Base-by-base conservation (phyloP, 805 yeast genomes). In the Candida railenensis region DNA sequence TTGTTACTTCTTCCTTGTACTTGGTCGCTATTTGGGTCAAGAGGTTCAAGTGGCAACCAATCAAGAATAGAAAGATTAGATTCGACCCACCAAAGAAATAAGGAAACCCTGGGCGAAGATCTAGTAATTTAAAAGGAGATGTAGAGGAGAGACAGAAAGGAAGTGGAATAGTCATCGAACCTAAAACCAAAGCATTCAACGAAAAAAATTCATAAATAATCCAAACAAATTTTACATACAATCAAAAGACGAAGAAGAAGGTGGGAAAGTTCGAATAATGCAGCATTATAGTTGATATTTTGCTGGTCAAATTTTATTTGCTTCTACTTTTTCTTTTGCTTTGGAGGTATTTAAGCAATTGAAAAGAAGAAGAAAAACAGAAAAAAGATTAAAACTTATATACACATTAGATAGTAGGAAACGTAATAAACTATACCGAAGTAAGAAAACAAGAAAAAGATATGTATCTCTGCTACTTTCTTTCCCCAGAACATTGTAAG, bases 31-130 rank as follows among this genome's bases (percentile, higher is more conserved):
- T 94, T 61, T 89, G 91, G 87, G 91, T 89, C 56, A 94, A 94
- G 87, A 89, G 87, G 76, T 92, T 90, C 89, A 94, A 94, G 80
- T 94, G 99, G 99, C 82, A 91, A 64, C 85, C 90, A 62, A 81
- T 94, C 74, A 91, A 91, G 83, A 87, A 83, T 76, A 89, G 98
- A 82, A 89, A 91, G 85, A 80, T 88, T 69, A 83, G 83, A 64
- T 94, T 85, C 82, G 85, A 81, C 76, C 96, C 96, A 66, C 97
- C 97, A 74, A 87, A 82, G 76, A 83, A 83, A 42, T 53, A 56
- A 20, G 39, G 37, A 25, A 25, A 25, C 5, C 30, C 30, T 25
- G 30, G 30, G 30, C 5, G 30, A 25, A 11, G 30, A 25, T 5
- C 11, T 5, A n/a, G n/a, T n/a, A n/a, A n/a, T n/a, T n/a, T n/a